A percentile compares a stretch with the other conserved stretches of the same genome.
These are phyloP conservation scores for Parathielavia appendiculata DNA, from an alignment of 495 filamentous ascomycete genomes.

Conservation along the genomic window DNA sequence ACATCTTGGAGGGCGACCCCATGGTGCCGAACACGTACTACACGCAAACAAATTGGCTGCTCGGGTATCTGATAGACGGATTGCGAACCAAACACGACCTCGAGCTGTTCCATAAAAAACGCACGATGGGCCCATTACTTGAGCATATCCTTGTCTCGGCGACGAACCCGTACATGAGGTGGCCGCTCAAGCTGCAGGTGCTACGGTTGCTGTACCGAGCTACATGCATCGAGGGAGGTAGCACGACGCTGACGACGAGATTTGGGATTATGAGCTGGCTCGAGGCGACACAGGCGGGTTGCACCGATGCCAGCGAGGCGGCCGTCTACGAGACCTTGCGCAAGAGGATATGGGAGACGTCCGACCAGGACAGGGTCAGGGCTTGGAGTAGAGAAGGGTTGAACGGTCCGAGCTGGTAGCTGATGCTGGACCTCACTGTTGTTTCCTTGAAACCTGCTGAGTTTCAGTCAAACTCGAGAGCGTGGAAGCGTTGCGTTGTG, in stretches of 20 bases:
- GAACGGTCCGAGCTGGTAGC: not conserved
- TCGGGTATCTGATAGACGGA: constrained; percentile 68
- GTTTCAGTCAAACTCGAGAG: not conserved
- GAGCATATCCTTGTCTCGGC: constrained; percentile 72
- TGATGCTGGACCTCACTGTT: not conserved
- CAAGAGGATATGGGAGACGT: constrained; percentile 59
- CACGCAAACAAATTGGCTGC: constrained; percentile 72
- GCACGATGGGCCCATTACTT: constrained; percentile 51
- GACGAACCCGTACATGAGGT: constrained; percentile 57
- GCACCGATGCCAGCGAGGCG: constrained; percentile 39
- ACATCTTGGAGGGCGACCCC: constrained; percentile 64
- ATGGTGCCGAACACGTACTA: constrained; percentile 68
- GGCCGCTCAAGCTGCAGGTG: constrained; percentile 59
- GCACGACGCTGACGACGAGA: constrained; percentile 79
- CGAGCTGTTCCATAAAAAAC: constrained; percentile 72
- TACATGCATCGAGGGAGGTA: constrained; percentile 68
- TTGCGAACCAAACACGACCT: constrained; percentile 56
- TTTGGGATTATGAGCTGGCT: constrained; percentile 81
- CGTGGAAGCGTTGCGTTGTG: too few relatives aligned
- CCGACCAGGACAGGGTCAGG: constrained; percentile 60
- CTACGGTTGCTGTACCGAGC: constrained; percentile 68
- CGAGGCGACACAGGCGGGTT: constrained; percentile 47
- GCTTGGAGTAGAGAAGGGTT: constrained; percentile 60
- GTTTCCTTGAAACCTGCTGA: not conserved
- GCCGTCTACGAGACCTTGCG: constrained; percentile 54